Conservation (phyloP, 805 yeast species). For the Blastobotrys robertii region DNA sequence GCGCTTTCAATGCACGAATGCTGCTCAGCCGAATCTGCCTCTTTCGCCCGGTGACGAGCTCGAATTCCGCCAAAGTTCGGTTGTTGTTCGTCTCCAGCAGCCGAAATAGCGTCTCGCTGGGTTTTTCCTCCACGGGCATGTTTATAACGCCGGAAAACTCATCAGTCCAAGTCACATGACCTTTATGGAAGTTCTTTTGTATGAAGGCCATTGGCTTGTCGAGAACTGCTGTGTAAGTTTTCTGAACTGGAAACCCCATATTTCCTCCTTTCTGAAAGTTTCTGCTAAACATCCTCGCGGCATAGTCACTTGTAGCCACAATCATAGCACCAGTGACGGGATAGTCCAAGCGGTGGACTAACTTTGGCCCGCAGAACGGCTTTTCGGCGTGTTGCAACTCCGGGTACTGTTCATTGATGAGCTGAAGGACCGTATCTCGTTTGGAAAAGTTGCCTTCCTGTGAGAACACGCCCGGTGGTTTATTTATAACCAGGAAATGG, state of each 20-base stretch:
- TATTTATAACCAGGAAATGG: constrained; percentile 14
- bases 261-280: constrained; percentile 7
- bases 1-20: no score
- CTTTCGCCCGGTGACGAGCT: constrained; percentile 15
- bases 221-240: constrained; percentile 9
- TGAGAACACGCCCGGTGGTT: constrained; percentile 13
- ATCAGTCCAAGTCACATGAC: constrained; percentile 1
- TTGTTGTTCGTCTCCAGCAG: background rate
- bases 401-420: constrained; percentile 7
- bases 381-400: constrained; percentile 2
- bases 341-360: constrained; percentile 15
- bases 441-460: constrained; percentile 7
- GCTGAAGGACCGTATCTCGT: constrained; percentile 5
- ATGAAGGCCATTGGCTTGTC: constrained; percentile 1
- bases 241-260: constrained; percentile 6
- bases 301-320: constrained; percentile 9
- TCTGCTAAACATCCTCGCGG: constrained; percentile 10
- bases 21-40: constrained; percentile 12
- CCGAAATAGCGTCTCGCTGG: constrained; percentile 8
- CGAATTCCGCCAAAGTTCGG: constrained; percentile 8
- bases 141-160: constrained; percentile 4
- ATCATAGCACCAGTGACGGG: constrained; percentile 16
- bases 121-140: constrained; percentile 4
- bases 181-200: background rate
- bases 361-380: constrained; percentile 12